Evolutionary conservation across 2,329 filamentous ascomycete genomes (phyloP).

Genomic region (Exophiala dermatitidis): DNA sequence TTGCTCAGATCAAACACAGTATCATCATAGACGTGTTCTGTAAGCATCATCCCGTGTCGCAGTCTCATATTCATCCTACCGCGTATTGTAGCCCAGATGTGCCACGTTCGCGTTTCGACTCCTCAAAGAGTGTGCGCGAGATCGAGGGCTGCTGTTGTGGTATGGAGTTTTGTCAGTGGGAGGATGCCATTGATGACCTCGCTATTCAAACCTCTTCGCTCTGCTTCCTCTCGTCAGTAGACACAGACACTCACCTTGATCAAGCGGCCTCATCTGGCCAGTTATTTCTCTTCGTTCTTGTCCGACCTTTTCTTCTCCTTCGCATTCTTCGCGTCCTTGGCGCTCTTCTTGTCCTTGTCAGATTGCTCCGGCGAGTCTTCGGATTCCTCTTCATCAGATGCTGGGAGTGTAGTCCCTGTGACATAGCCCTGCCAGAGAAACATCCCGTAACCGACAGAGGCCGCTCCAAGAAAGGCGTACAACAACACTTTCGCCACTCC

Average conservation of each 20-base stretch:
- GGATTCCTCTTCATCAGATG: slow-evolving; percentile 1
- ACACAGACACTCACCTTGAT: background rate
- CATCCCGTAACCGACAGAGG: slow-evolving; percentile 3
- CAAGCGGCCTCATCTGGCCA: background rate
- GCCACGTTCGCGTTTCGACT: too few species aligned
- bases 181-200: too few species aligned
- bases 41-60: too few species aligned
- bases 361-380: slow-evolving; percentile 3
- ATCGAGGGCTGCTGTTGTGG: too few species aligned
- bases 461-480: slow-evolving; percentile 53
- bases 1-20: too few species aligned
- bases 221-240: too few species aligned
- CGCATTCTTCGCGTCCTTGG: background rate
- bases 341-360: background rate
- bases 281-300: background rate
- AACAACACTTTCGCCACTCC: slow-evolving; percentile 61
- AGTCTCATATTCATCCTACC: too few species aligned
- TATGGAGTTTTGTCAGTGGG: too few species aligned
- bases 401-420: slow-evolving; percentile 7
- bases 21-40: too few species aligned
- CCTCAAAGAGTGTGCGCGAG: too few species aligned
- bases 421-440: slow-evolving; percentile 12
- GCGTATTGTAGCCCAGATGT: too few species aligned
- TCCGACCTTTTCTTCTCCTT: background rate
- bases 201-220: too few species aligned